These are phyloP conservation scores for Aspergillus olivimuriae DNA, from an alignment of 495 filamentous ascomycete genomes.

Conservation along the genomic window DNA sequence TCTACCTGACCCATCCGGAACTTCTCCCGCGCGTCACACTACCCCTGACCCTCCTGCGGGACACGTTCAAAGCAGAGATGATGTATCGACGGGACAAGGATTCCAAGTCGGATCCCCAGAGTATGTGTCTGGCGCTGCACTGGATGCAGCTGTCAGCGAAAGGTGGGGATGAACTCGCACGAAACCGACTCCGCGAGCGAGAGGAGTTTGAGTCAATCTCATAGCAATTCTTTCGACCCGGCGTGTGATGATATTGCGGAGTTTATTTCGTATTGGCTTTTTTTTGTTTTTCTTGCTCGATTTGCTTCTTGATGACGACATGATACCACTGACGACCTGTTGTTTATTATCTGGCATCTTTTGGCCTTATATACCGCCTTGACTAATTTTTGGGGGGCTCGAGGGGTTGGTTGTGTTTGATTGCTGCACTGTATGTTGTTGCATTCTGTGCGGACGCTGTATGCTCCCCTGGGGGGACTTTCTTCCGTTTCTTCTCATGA, in stretches of 20 bases:
- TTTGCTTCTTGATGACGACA: constrained; percentile 11
- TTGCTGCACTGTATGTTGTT: constrained; percentile 3
- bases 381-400: constrained; percentile 5
- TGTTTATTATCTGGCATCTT: constrained; percentile 15
- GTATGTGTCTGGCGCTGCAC: constrained; percentile 94
- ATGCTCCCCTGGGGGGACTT: too few relatives aligned
- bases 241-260: not conserved
- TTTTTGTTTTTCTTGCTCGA: constrained; percentile 6
- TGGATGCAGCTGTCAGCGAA: constrained; percentile 93
- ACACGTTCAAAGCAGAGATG: constrained; percentile 87
- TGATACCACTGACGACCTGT: constrained; percentile 13
- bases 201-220: constrained; percentile 53
- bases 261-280: constrained; percentile 3
- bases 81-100: constrained; percentile 55
- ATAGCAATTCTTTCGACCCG: constrained; percentile 16
- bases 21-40: constrained; percentile 77
- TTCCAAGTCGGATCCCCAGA: constrained; percentile 69
- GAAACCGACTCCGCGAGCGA: constrained; percentile 72
- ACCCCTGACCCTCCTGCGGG: constrained; percentile 75
- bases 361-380: constrained; percentile 8
- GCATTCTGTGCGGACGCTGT: constrained; percentile 2
- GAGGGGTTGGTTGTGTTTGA: not conserved
- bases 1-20: constrained; percentile 90
- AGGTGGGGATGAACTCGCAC: constrained; percentile 83
- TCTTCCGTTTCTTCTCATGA: not conserved